Evolutionary conservation across 1,139 yeast species (phyloP).

Genomic region (Kodamaea fungicola): DNA sequence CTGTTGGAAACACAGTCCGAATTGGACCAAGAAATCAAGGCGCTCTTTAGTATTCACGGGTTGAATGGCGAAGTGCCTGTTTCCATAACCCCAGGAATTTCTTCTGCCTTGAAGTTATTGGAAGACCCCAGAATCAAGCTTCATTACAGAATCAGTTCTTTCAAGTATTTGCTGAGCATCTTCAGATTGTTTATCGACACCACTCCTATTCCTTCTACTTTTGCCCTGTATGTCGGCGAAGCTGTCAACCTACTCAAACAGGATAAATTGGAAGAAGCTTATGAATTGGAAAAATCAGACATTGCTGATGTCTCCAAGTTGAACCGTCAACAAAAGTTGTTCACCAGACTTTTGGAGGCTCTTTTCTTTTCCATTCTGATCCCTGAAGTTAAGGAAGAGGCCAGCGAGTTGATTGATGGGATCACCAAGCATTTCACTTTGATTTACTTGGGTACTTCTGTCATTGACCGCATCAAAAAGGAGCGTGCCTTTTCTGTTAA

Average conservation of each 20-base stretch:
- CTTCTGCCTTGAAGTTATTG: conserved; percentile 64
- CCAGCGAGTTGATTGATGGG: conserved; percentile 57
- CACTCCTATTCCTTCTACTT: conserved; percentile 57
- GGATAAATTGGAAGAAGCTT: conserved; percentile 35
- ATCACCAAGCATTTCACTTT: conserved; percentile 78
- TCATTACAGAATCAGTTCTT: conserved; percentile 76
- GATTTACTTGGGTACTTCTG: conserved; percentile 70
- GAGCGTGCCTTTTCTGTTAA: conserved; percentile 70
- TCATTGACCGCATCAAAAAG: conserved; percentile 66
- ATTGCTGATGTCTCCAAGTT: conserved; percentile 49
- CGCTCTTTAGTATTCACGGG: conserved; percentile 70
- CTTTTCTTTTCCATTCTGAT: conserved; percentile 74
- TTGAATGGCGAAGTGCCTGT: conserved; percentile 58
- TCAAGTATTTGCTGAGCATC: conserved; percentile 63
- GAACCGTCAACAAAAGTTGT: conserved; percentile 58
- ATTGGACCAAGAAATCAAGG: conserved; percentile 65
- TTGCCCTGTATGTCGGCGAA: conserved; percentile 40
- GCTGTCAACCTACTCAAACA: conserved; percentile 47
- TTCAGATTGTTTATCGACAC: conserved; percentile 69
- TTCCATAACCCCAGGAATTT: conserved; percentile 78
- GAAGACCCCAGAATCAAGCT: conserved; percentile 64
- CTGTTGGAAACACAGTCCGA: conserved; percentile 57
- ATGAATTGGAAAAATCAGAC: conserved; percentile 38
- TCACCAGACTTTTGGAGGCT: conserved; percentile 61
- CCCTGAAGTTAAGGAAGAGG: conserved; percentile 71